Conservation (phyloP, 768 basidiomycete species). For the Suillus subluteus region DNA sequence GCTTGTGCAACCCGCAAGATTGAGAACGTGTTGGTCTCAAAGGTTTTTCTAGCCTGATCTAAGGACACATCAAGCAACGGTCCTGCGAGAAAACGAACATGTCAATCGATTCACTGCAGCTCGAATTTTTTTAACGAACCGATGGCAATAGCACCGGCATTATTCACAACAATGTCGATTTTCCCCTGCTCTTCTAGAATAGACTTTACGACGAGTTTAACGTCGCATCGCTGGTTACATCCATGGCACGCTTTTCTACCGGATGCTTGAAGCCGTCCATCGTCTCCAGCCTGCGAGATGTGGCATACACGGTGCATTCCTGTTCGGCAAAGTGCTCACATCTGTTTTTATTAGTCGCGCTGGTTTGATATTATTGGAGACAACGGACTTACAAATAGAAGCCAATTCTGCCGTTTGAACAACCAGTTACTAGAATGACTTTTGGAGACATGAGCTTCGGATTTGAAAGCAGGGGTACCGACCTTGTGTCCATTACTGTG, state of each 20-base stretch:
- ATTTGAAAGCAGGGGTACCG: too few relatives aligned
- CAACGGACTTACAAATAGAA: slow-evolving; percentile 52
- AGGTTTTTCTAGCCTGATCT: slow-evolving; percentile 25
- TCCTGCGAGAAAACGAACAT: background rate
- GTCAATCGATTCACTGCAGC: slow-evolving; percentile 3
- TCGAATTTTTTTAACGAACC: slow-evolving; percentile 39
- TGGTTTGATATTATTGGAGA: background rate
- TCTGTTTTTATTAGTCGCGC: too few relatives aligned
- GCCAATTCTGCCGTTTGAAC: slow-evolving; percentile 74
- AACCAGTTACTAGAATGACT: slow-evolving; percentile 76
- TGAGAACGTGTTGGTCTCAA: slow-evolving; percentile 70
- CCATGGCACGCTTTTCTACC: slow-evolving; percentile 55
- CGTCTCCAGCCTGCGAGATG: slow-evolving; percentile 40
- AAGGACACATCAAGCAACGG: too few relatives aligned
- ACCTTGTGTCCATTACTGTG: background rate
- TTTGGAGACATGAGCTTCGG: slow-evolving; percentile 7
- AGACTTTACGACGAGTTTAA: slow-evolving; percentile 49
- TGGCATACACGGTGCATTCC: too few relatives aligned
- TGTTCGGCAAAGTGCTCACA: slow-evolving; percentile 65
- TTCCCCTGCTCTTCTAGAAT: slow-evolving; percentile 59
- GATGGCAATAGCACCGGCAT: slow-evolving; percentile 29
- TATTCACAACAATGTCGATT: slow-evolving; percentile 34
- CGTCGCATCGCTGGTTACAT: slow-evolving; percentile 65
- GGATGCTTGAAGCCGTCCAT: slow-evolving; percentile 57
- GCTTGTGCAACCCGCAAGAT: slow-evolving; percentile 61